Conservation (phyloP, 768 basidiomycete genomes). For the Kwoniella shandongensis region DNA sequence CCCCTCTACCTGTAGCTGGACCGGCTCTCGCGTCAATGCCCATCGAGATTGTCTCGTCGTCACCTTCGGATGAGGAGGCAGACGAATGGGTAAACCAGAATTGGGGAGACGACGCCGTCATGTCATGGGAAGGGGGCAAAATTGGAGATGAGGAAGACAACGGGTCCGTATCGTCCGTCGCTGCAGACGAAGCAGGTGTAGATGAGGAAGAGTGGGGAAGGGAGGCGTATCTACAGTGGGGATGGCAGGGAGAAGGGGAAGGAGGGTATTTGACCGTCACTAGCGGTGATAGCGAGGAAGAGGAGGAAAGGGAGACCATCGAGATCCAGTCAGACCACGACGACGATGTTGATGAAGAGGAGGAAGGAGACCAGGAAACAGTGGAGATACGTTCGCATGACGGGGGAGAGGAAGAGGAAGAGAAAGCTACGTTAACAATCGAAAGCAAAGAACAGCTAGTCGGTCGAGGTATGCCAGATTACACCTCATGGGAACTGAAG, state of each 20-base stretch:
- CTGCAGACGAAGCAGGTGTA: conserved; percentile 11
- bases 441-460: conserved; percentile 20
- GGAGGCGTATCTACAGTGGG: conserved; percentile 26
- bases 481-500: conserved; percentile 29
- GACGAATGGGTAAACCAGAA: too few relatives aligned
- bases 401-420: conserved; percentile 6
- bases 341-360: conserved; percentile 4
- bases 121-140: conserved; percentile 17
- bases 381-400: not conserved
- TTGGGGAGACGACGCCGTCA: conserved; percentile 23
- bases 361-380: conserved; percentile 11
- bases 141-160: conserved; percentile 5
- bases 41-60: too few relatives aligned
- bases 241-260: not conserved
- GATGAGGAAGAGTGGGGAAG: conserved; percentile 34
- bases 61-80: not conserved
- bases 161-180: conserved; percentile 16
- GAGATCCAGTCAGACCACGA: not conserved
- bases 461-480: conserved; percentile 42
- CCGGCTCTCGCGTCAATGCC: too few relatives aligned
- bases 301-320: not conserved
- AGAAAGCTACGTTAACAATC: not conserved
- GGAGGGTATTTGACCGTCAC: not conserved
- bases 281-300: conserved; percentile 5
- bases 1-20: not conserved